A percentile compares a stretch with the other conserved stretches of the same genome.
Evolutionary conservation across 2,329 filamentous ascomycete species (phyloP).

Genomic region (Ceratocystis cacaofunesta): DNA sequence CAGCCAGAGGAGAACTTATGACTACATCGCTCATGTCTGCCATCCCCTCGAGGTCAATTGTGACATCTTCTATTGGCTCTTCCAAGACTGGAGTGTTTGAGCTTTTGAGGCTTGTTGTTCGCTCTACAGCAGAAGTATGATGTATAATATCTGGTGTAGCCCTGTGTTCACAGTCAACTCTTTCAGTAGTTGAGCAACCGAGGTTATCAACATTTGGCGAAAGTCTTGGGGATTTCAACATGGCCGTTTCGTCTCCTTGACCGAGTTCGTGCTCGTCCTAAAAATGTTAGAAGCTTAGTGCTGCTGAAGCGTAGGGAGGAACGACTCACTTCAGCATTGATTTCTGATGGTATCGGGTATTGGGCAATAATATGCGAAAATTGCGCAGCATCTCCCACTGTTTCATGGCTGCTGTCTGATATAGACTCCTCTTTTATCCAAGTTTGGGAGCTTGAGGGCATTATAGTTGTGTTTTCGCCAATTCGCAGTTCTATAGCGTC

Average conservation of each 20-base stretch:
- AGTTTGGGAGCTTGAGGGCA: not conserved
- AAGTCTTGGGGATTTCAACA: not conserved
- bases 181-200: not conserved
- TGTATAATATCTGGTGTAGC: no score
- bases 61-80: not conserved
- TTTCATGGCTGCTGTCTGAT: not conserved
- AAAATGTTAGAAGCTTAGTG: not conserved
- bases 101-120: not conserved
- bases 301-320: not conserved
- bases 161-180: not conserved
- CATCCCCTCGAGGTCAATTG: not conserved
- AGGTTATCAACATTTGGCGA: not conserved
- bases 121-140: not conserved
- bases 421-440: not conserved
- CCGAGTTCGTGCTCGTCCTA: not conserved
- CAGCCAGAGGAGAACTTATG: constrained; percentile 14
- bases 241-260: not conserved
- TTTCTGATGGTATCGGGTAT: not conserved
- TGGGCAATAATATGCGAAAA: not conserved
- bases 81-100: not conserved
- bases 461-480: not conserved
- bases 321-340: not conserved
- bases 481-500: not conserved
- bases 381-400: not conserved
- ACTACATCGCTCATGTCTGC: constrained; percentile 4